Conservation (phyloP, 495 filamentous ascomycete species). For the Glarea lozoyensis region DNA sequence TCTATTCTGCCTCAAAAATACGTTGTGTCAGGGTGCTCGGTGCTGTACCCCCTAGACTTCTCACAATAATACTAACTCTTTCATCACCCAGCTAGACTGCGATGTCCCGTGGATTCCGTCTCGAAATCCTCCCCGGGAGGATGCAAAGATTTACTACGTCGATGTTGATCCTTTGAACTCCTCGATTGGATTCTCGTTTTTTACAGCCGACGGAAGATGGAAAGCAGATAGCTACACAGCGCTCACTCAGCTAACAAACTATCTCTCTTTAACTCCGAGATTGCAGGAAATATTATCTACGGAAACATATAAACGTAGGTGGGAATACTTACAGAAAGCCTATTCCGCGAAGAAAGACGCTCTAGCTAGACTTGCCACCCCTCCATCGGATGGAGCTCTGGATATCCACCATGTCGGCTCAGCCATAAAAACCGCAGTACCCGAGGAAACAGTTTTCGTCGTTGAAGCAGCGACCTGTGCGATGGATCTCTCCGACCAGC, state of each 20-base stretch:
- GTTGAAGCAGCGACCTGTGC: conserved; percentile 28
- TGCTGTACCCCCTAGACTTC: conserved; percentile 44
- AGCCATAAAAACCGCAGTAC: conserved; percentile 16
- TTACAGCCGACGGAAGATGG: conserved; percentile 28
- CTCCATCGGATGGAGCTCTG: conserved; percentile 3
- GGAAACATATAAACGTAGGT: conserved; percentile 7
- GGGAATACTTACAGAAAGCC: not conserved
- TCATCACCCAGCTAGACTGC: conserved; percentile 44
- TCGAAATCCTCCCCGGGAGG: conserved; percentile 33
- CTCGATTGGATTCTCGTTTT: conserved; percentile 52
- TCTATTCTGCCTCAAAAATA: too few species aligned
- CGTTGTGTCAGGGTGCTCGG: too few species aligned
- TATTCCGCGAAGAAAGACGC: not conserved
- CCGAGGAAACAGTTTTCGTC: conserved; percentile 23
- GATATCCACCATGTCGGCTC: conserved; percentile 17
- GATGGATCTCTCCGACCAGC: conserved; percentile 23
- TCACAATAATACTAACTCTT: not conserved
- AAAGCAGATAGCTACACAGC: conserved; percentile 29
- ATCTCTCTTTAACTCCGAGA: conserved; percentile 14
- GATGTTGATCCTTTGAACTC: conserved; percentile 66
- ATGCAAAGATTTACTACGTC: conserved; percentile 55
- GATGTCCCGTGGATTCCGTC: conserved; percentile 70
- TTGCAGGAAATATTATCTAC: conserved; percentile 8
- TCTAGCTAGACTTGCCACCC: not conserved
- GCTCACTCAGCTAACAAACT: conserved; percentile 24